Base-by-base conservation (phyloP, 768 basidiomycete genomes). In the Amyloporia xantha region DNA sequence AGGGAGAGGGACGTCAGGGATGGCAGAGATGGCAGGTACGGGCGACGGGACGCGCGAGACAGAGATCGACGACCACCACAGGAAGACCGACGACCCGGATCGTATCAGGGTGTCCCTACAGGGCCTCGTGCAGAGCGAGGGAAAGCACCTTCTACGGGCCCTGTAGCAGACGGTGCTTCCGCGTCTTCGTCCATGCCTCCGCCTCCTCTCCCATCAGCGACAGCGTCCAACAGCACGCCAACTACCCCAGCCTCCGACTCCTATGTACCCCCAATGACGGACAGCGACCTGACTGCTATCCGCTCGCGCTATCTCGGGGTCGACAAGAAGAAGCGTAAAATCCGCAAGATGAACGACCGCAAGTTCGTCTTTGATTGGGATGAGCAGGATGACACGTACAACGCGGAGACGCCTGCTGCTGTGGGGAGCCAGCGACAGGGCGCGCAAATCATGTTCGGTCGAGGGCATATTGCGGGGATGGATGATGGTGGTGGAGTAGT, bases 281-380 rank as follows among this genome's bases (percentile, higher is more conserved):
- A 86, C 42, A 77, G 72, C 41, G 94, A 95, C 61, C 74, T 95
- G 5, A 73, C 74, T 0, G 88, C 86, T 0, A 85, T 98, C 57
- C 85, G 91, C 6, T 90, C 93, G 20, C 82, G 95, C 30, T 98
- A 99, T 65, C 83, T 99, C 26, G 96, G 96, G 4, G 87, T 91
- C 17, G 86, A 89, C 66, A 90, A 83, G 67, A 93, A 94, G 76
- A 94, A 93, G 70, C 85, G 91, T 35, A 92, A 90, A 67, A 87
- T 91, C 57, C 83, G 91, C 48, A 94, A 93, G 70, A 91, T 89
- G 79, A 91, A 88, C 62, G 92, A 94, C 66, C 83, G 91, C 67
- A 95, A 95, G 68, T 92, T 98, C 63, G 90, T 95, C n/a, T 99
- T 99, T 61, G 96, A 98, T 65, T 99, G 96, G 96, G 93, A 95